phyloP scores from a whole-genome alignment of 23 red algal species.

The Chondrus crispus region DNA sequence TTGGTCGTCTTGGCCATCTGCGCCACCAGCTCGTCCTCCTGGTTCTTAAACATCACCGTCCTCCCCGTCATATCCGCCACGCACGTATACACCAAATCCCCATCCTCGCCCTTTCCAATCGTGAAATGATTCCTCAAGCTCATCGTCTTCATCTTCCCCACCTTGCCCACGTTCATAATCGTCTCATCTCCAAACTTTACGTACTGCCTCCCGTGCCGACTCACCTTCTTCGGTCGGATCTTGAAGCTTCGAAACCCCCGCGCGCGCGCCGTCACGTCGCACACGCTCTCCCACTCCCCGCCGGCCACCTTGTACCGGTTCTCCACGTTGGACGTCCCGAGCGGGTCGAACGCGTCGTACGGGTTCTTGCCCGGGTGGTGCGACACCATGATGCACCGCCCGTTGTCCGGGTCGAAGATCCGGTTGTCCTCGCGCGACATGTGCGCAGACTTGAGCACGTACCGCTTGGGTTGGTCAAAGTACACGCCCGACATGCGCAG shows the following conservation, averaged over 20 bases:
- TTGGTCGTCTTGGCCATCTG: constrained; percentile 67
- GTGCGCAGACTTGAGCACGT: constrained; percentile 65
- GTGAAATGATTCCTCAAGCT: constrained; percentile 47
- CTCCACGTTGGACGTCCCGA: constrained; percentile 36
- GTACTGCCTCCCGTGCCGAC: constrained; percentile 70
- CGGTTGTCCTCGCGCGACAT: constrained; percentile 68
- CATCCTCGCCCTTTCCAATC: constrained; percentile 23
- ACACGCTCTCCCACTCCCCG: constrained; percentile 69
- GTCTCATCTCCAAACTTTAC: constrained; percentile 29
- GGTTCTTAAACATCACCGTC: constrained; percentile 40
- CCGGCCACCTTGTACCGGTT: constrained; percentile 43
- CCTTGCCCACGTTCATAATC: constrained; percentile 70
- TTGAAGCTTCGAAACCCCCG: constrained; percentile 48
- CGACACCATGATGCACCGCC: constrained; percentile 11
- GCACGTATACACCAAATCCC: constrained; percentile 28
- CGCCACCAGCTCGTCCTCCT: constrained; percentile 61
- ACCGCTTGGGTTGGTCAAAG: constrained; percentile 28
- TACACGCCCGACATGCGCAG: constrained; percentile 26
- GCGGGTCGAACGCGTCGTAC: constrained; percentile 62
- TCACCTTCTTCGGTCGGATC: constrained; percentile 67
- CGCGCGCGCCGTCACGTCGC: constrained; percentile 49
- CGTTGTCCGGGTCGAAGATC: constrained; percentile 54
- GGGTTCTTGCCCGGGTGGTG: constrained; percentile 86
- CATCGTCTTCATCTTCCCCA: constrained; percentile 51
- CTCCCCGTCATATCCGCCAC: constrained; percentile 62